phyloP scores from a whole-genome alignment of 257 asterid species.

The Primulina eburnea region DNA sequence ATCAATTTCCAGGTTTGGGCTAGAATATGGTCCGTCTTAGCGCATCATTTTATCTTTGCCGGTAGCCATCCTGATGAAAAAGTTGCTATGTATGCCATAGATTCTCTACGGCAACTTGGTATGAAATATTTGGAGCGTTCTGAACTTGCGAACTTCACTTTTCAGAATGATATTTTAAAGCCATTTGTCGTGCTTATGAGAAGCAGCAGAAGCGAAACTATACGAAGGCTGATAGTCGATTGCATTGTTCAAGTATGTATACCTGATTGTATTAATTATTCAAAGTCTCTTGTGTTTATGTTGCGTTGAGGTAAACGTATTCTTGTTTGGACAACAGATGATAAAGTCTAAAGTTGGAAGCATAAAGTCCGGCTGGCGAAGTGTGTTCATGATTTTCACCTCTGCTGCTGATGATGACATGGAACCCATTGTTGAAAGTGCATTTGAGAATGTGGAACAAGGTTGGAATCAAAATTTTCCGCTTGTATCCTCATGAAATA shows the following conservation, averaged over 20 bases:
- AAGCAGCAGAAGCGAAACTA: constrained; percentile 82
- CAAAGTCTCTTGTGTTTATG: constrained; percentile 18
- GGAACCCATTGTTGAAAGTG: constrained; percentile 93
- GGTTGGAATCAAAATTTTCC: constrained; percentile 44
- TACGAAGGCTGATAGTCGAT: constrained; percentile 93
- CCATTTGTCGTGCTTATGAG: constrained; percentile 97
- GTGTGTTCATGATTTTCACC: constrained; percentile 98
- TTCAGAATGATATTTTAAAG: constrained; percentile 96
- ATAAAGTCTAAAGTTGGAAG: constrained; percentile 97
- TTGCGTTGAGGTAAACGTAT: constrained; percentile 30
- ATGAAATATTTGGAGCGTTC: constrained; percentile 98
- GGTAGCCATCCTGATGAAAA: constrained; percentile 99
- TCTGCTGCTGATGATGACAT: constrained; percentile 96
- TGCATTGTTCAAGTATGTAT: constrained; percentile 92
- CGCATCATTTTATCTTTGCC: constrained; percentile 92
- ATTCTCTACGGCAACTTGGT: constrained; percentile 94
- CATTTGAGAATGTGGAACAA: constrained; percentile 98
- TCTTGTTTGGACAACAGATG: constrained; percentile 63
- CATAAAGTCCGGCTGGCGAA: constrained; percentile 99
- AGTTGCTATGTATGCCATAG: constrained; percentile 99
- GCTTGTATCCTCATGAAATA: constrained; percentile 10
- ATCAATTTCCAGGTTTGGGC: constrained; percentile 87
- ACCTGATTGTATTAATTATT: constrained; percentile 22
- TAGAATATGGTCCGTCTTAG: constrained; percentile 96
- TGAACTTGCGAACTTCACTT: constrained; percentile 96